Evolutionary conservation across 345 rosid genomes (phyloP).

Genomic region (Trapa incisa): DNA sequence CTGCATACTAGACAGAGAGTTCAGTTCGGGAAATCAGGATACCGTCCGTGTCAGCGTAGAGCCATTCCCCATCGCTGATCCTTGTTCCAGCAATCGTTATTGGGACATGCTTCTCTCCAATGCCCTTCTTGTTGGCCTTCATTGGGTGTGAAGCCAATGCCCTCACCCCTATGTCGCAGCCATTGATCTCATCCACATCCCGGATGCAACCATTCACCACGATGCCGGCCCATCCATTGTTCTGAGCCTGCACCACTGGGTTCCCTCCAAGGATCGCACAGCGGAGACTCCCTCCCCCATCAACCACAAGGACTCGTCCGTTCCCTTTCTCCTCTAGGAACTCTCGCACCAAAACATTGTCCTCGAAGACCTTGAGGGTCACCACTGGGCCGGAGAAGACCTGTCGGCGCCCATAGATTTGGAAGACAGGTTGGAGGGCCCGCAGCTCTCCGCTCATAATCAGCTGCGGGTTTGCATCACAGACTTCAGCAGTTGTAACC

Average conservation of each 20-base stretch:
- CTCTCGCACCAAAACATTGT: constrained; percentile 38
- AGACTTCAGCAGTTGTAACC: constrained; percentile 21
- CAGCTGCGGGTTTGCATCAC: constrained; percentile 20
- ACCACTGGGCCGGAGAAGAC: constrained; percentile 28
- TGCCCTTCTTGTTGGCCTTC: constrained; percentile 31
- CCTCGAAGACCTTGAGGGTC: constrained; percentile 44
- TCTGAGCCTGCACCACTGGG: constrained; percentile 28
- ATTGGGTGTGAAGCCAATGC: constrained; percentile 42
- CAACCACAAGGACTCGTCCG: constrained; percentile 20
- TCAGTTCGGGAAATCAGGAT: constrained; percentile 14
- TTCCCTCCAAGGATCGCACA: constrained; percentile 21
- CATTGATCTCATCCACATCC: constrained; percentile 43
- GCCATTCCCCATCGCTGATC: constrained; percentile 17
- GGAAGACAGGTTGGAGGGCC: constrained; percentile 20
- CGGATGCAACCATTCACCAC: constrained; percentile 42
- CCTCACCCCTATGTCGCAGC: constrained; percentile 43
- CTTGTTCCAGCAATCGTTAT: constrained; percentile 17
- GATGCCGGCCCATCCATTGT: constrained; percentile 46
- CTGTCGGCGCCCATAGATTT: constrained; percentile 18
- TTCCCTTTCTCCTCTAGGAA: constrained; percentile 42
- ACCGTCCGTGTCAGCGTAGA: constrained; percentile 17
- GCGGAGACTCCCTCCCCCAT: constrained; percentile 16
- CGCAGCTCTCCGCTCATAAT: constrained; percentile 16
- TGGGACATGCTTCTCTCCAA: constrained; percentile 16
- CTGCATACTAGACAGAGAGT: constrained; percentile 5